Evolutionary conservation across 768 basidiomycete species (phyloP), one percentile per base, ranked within the genome.

Genomic region (Saitozyma sp.): DNA sequence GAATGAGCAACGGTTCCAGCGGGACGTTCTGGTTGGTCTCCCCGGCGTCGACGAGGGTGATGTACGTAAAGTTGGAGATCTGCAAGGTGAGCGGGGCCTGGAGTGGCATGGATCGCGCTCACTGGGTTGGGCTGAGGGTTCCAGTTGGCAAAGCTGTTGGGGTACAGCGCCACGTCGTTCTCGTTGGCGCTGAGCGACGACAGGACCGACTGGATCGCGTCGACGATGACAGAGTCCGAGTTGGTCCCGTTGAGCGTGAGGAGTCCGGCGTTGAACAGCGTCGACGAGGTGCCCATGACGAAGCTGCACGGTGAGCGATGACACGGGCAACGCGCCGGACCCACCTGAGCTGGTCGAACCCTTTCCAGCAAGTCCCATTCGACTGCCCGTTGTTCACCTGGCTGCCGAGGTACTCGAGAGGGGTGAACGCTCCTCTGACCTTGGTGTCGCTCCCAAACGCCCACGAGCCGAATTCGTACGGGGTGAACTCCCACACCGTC

Each of bases 1-100:
- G 87, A 37, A 90, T 86, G 58, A 92, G 83, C 37, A 91, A 79
- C 1, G 88, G 87, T 17, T 85, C 86, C 29, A 88, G 81, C 0
- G 91, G 91, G 8, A 90, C 74, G 70, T 89, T 79, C 54, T 78
- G 77, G 61, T 78, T 78, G 41, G 74, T 75, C 61, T 74, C 68
- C 10, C 79, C 79, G 4, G 69, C 78, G 55, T 80, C 79, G 45
- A 80, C 75, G 14, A 80, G 68, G 11, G 78, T 78, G 41, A 80
- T 56, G 56, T 71, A 67, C 16, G 62, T 46, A 43, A 70, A 69
- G 41, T 68, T 56, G 10, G 77, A 51, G 59, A 75, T 73, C 74
- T 74, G 58, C 7, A 14, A 48, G 9, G 60, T 50, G 46, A 19
- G 19, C 45, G 17, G 42, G 46, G 41, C 38, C n/a, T n/a, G 13